phyloP scores from a whole-genome alignment of 257 asterid genomes.

The Plectranthus barbatus region DNA sequence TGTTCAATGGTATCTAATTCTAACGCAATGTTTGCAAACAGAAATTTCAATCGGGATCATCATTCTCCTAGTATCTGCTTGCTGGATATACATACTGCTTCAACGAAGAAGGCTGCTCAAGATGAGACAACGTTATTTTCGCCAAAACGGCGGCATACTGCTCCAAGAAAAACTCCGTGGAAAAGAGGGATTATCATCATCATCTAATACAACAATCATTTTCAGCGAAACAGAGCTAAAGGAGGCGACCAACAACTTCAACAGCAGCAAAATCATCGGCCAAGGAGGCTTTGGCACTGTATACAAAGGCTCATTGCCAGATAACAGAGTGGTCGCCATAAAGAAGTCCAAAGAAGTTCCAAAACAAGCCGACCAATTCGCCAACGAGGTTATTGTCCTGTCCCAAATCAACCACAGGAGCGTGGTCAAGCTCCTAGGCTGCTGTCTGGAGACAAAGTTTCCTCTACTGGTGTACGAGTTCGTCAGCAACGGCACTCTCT shows the following conservation, averaged over 20 bases:
- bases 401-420: too few species aligned
- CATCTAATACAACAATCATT: not conserved
- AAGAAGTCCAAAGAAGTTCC: too few species aligned
- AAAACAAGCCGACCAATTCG: too few species aligned
- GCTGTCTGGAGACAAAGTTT: too few species aligned
- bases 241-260: constrained; percentile 11
- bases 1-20: too few species aligned
- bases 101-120: constrained; percentile 3
- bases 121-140: not conserved
- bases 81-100: constrained; percentile 5
- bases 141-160: constrained; percentile 9
- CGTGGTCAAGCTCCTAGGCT: too few species aligned
- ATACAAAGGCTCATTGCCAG: too few species aligned
- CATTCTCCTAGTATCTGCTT: not conserved
- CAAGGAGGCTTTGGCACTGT: constrained; percentile 3
- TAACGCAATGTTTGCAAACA: not conserved
- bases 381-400: too few species aligned
- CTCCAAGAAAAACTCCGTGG: constrained; percentile 9
- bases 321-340: too few species aligned
- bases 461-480: too few species aligned
- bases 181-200: not conserved
- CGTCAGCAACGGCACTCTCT: too few species aligned
- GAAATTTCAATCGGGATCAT: constrained; percentile 10
- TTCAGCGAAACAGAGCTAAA: not conserved
- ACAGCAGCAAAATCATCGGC: not conserved